Evolutionary conservation across 1,139 yeast genomes (phyloP), one percentile per base, ranked within the genome.

Genomic region (Suhomyces coccinellae): DNA sequence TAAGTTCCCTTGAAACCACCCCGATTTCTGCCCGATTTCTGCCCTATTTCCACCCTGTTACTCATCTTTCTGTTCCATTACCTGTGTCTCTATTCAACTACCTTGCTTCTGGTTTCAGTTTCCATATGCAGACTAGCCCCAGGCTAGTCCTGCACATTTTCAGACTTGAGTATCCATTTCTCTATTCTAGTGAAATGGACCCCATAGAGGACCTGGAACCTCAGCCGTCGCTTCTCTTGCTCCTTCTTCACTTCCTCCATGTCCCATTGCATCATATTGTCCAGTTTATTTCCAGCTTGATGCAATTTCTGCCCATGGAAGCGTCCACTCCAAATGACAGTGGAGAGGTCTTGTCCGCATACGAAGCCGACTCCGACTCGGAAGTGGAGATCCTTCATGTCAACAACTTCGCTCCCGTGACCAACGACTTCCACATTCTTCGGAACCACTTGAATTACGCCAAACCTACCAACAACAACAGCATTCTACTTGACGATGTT

Each of bases 341-440:
- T 20, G 24, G 24, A 20, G 24, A 20, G 8, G 24, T 20, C 8
- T n/a, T 16, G 38, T 16, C 32, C 11, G 16, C 33, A 14, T n/a
- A 29, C 31, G 17, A 22, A n/a, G 33, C 17, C 9, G 35, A 28
- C 3, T 36, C 41, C 6, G 51, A 41, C 6, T 29, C 46, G 12
- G 40, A 43, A 17, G 33, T 44, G 7, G 40, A 27, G 20, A 38
- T 42, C 24, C 35, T 40, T 15, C 46, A 37, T 28, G n/a, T 38
- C n/a, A 20, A 29, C 27, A 27, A 17, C 15, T 29, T 40, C 17
- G 33, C 24, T 3, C 38, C 17, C 2, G 33, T 52, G 28, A 51
- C 56, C 13, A 49, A 53, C 24, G 56, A 53, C 36, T 53, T 44
- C 30, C 57, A 53, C 33, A 28, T 52, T 3, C 34, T 52, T n/a